A percentile compares a stretch with the other conserved stretches of the same genome.
Evolutionary conservation across 2,329 filamentous ascomycete species (phyloP).

Genomic region (Zymoseptoria tritici): DNA sequence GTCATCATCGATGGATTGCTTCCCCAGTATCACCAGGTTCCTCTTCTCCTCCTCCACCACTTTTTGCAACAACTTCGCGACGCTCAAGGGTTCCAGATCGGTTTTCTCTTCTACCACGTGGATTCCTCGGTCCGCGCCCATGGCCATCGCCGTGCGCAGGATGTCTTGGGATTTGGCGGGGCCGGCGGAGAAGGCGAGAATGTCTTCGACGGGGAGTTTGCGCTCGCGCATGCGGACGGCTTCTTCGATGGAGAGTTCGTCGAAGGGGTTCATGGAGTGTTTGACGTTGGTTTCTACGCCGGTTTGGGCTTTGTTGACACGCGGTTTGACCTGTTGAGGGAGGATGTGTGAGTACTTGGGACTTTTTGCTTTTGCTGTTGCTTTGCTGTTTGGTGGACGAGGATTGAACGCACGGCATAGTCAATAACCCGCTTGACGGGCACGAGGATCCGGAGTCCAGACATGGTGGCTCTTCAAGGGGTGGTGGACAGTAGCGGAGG

Average conservation of each 20-base stretch:
- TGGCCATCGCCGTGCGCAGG: slow-evolving; percentile 93
- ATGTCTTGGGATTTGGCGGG: slow-evolving; percentile 82
- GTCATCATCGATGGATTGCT: slow-evolving; percentile 98
- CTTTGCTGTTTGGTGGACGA: neutral
- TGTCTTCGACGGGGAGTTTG: slow-evolving; percentile 66
- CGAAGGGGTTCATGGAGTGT: slow-evolving; percentile 98
- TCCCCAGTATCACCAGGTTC: slow-evolving; percentile 89
- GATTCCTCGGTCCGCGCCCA: slow-evolving; percentile 89
- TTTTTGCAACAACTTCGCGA: slow-evolving; percentile 78
- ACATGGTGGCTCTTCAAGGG: slow-evolving; percentile 29
- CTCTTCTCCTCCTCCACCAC: slow-evolving; percentile 76
- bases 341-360: neutral
- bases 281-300: slow-evolving; percentile 91
- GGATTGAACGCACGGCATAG: slow-evolving; percentile 43
- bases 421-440: slow-evolving; percentile 53
- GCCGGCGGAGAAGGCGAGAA: slow-evolving; percentile 80
- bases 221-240: slow-evolving; percentile 87
- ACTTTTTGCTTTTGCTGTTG: slow-evolving; percentile 2
- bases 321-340: slow-evolving; percentile 54
- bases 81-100: slow-evolving; percentile 79
- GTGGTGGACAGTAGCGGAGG: neutral
- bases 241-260: slow-evolving; percentile 96
- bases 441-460: slow-evolving; percentile 47
- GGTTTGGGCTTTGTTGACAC: slow-evolving; percentile 65
- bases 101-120: slow-evolving; percentile 65